These are phyloP conservation scores for Vaucheria bursata DNA, from an alignment of 352 stramenopile genomes.

Conservation along the genomic window DNA sequence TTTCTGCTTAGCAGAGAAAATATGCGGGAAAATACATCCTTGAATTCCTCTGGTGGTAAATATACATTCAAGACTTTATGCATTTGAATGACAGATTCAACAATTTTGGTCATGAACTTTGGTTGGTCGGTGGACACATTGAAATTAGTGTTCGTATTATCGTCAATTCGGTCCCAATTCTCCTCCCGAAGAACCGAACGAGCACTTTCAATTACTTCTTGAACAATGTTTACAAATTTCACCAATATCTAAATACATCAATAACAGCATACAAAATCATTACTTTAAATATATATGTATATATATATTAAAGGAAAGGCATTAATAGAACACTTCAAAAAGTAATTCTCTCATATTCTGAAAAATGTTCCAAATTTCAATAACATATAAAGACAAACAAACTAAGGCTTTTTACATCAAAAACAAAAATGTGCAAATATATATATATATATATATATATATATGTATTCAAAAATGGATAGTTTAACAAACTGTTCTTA, in stretches of 20 bases:
- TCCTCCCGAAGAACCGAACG: constrained; percentile 47
- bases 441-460: no score
- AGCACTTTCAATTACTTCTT: constrained; percentile 80
- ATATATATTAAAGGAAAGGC: no score
- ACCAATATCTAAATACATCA: constrained; percentile 68
- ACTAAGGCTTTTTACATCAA: background rate
- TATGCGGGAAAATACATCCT: constrained; percentile 62
- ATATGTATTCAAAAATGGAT: no score
- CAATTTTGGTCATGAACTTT: constrained; percentile 80
- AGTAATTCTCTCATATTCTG: no score
- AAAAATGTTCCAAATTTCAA: background rate
- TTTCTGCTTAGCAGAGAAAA: constrained; percentile 10
- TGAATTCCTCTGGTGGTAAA: constrained; percentile 82
- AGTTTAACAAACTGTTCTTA: no score
- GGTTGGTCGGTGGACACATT: constrained; percentile 48
- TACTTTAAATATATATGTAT: background rate
- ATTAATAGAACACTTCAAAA: no score
- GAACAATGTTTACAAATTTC: constrained; percentile 92
- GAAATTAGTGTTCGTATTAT: background rate
- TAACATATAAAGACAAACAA: background rate
- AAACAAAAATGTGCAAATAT: background rate
- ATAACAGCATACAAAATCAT: background rate
- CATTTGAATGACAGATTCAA: constrained; percentile 84
- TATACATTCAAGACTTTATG: constrained; percentile 82
- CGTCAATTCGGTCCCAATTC: constrained; percentile 51